Base-by-base conservation (phyloP, 2,329 filamentous ascomycete species). In the Rutstroemia sp. region DNA sequence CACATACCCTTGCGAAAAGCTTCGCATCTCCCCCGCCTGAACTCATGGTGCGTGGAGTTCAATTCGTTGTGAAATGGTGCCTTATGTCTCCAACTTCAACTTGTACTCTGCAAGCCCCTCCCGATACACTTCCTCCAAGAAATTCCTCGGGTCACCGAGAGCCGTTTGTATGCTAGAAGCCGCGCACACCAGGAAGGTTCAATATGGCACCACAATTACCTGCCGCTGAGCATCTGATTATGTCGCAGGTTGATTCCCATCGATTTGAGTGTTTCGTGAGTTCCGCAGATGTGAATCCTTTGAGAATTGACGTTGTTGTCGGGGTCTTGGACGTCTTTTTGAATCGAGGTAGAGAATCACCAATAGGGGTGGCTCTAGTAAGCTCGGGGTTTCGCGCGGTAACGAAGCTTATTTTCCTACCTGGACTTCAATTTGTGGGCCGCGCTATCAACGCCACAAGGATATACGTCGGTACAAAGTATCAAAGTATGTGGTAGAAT, bases 1-100 rank as follows among this genome's bases (percentile, higher is more conserved):
- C 60, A 84, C 84, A 68, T 86, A 99, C 94, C 79, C 94, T 86
- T 74, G 94, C 92, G 79, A 99, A 99, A 77, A 99, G 86, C 83
- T 96, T 97, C 77, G 94, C 95, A 84, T 97, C 94, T 75, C 94
- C 91, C 76, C 89, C 90, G 73, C 84, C 75, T 55, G 67, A 69
- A 62, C 65, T 68, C 69, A 71, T 71, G 48, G 52, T 68, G 60
- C 53, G 51, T 54, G 56, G 50, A 54, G 48, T 57, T 63, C 58
- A 62, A 63, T 61, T 56, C 42, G 48, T 44, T 51, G 45, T 58
- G 12, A 59, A 59, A 54, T 59, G 58, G 44, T 44, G 23, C 30
- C 25, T 18, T 51, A n/a, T 56, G 19, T 49, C 30, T 52, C 30
- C 49, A 47, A 38, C 30, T 12, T 38, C 23, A 30, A 57, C 9